Evolutionary conservation across 805 yeast genomes (phyloP).

Genomic region (Metschnikowia reukaufii): DNA sequence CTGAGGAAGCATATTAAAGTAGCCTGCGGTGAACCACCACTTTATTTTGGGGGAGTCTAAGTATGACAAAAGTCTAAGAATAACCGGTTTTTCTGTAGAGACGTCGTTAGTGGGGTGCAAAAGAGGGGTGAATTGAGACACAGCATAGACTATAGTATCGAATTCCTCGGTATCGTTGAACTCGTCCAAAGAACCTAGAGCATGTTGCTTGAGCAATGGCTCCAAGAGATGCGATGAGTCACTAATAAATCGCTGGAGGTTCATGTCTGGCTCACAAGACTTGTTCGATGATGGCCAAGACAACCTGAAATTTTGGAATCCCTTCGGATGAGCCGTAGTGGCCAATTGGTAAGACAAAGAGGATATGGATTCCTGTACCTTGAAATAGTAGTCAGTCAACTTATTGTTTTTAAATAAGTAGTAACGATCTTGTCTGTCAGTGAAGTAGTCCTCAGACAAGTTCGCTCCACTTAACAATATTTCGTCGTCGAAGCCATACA

Average conservation of each 20-base stretch:
- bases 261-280: conserved; percentile 64
- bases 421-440: conserved; percentile 93
- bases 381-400: conserved; percentile 71
- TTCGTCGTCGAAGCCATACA: conserved; percentile 92
- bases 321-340: conserved; percentile 39
- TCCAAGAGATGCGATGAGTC: conserved; percentile 57
- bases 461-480: conserved; percentile 90
- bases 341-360: conserved; percentile 65
- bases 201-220: conserved; percentile 55
- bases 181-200: conserved; percentile 31
- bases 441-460: conserved; percentile 85
- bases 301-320: conserved; percentile 50
- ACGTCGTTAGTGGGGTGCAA: conserved; percentile 52
- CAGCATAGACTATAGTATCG: conserved; percentile 79
- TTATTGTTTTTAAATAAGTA: conserved; percentile 60
- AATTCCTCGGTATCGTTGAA: conserved; percentile 34
- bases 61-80: conserved; percentile 59
- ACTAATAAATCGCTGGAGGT: conserved; percentile 49
- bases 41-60: conserved; percentile 53
- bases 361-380: conserved; percentile 67
- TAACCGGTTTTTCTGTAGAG: conserved; percentile 80
- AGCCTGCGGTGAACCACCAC: conserved; percentile 95
- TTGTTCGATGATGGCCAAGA: conserved; percentile 73
- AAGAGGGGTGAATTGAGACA: conserved; percentile 87
- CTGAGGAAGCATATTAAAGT: conserved; percentile 85